phyloP scores from a whole-genome alignment of 2,329 filamentous ascomycete genomes.

The Cladosporium phlei region DNA sequence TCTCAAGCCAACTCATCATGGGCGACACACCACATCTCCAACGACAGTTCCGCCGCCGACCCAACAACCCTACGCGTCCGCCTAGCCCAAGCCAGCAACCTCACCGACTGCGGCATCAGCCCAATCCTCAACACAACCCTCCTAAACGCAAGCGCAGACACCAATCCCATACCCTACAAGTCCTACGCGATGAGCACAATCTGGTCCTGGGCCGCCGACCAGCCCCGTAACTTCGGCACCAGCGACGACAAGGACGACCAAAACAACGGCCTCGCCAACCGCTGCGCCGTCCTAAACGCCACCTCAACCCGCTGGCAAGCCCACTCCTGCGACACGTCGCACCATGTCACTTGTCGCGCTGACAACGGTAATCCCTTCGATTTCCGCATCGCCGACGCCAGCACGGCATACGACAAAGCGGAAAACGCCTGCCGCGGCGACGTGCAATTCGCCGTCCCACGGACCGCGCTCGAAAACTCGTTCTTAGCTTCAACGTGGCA shows the following conservation, averaged over 20 bases:
- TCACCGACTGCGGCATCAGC: slow-evolving; percentile 57
- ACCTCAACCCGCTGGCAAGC: slow-evolving; percentile 55
- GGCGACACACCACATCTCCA: slow-evolving; percentile 35
- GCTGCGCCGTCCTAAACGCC: slow-evolving; percentile 53
- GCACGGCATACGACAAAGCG: slow-evolving; percentile 37
- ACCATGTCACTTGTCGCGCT: slow-evolving; percentile 55
- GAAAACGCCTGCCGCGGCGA: slow-evolving; percentile 44
- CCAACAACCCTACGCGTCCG: slow-evolving; percentile 25
- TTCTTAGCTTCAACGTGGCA: slow-evolving; percentile 45
- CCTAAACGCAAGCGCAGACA: slow-evolving; percentile 47
- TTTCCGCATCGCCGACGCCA: slow-evolving; percentile 49
- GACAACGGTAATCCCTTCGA: slow-evolving; percentile 47
- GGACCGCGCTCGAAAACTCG: slow-evolving; percentile 59
- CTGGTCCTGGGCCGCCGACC: slow-evolving; percentile 57
- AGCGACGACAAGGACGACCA: slow-evolving; percentile 23
- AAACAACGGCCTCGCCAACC: slow-evolving; percentile 29
- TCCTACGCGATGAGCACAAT: slow-evolving; percentile 48
- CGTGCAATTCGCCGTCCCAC: slow-evolving; percentile 53
- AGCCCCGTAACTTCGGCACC: slow-evolving; percentile 49
- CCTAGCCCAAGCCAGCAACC: slow-evolving; percentile 31
- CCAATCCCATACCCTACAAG: slow-evolving; percentile 45
- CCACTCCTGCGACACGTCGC: slow-evolving; percentile 49
- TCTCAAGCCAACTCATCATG: slow-evolving; percentile 51
- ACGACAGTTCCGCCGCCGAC: slow-evolving; percentile 19
- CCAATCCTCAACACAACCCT: slow-evolving; percentile 55